These are phyloP conservation scores for Oryza meridionalis DNA, from an alignment of 176 grass and related monocot genomes.

Conservation along the genomic window DNA sequence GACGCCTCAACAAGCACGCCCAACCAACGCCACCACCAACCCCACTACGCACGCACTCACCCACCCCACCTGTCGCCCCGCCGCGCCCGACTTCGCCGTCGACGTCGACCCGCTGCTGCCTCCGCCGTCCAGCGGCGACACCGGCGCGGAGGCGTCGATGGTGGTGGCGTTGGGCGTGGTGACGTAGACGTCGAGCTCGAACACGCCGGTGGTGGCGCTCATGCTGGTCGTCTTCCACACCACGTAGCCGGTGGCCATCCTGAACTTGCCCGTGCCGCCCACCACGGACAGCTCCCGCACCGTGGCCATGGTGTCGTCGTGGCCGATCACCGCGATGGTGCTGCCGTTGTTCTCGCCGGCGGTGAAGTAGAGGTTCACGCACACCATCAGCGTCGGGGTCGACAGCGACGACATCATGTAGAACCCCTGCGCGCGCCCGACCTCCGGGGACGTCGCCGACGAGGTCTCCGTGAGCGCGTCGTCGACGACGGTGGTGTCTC, in stretches of 20 bases:
- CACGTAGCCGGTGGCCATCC: constrained; percentile 52
- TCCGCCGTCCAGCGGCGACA: not conserved
- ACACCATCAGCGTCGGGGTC: constrained; percentile 6
- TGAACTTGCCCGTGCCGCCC: constrained; percentile 56
- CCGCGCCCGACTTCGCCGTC: not conserved
- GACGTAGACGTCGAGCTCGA: constrained; percentile 45
- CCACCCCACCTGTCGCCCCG: not conserved
- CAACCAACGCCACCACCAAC: constrained; percentile 5
- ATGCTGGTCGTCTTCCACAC: constrained; percentile 38
- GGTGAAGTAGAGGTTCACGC: constrained; percentile 47
- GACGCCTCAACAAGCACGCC: constrained; percentile 26
- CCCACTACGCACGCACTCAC: not conserved
- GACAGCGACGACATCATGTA: constrained; percentile 41
- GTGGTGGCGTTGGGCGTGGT: not conserved
- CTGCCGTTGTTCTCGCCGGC: constrained; percentile 46
- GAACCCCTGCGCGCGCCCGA: constrained; percentile 49
- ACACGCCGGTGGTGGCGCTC: constrained; percentile 4
- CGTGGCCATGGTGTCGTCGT: constrained; percentile 21
- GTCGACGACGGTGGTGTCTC: constrained; percentile 36
- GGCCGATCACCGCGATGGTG: constrained; percentile 48
- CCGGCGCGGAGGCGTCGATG: not conserved
- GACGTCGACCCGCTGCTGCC: not conserved
- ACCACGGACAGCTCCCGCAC: constrained; percentile 54
- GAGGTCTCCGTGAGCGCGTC: constrained; percentile 46
- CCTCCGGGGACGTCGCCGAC: not conserved